Conservation (phyloP, 2,329 filamentous ascomycete genomes). For the Pseudocercospora eumusae region DNA sequence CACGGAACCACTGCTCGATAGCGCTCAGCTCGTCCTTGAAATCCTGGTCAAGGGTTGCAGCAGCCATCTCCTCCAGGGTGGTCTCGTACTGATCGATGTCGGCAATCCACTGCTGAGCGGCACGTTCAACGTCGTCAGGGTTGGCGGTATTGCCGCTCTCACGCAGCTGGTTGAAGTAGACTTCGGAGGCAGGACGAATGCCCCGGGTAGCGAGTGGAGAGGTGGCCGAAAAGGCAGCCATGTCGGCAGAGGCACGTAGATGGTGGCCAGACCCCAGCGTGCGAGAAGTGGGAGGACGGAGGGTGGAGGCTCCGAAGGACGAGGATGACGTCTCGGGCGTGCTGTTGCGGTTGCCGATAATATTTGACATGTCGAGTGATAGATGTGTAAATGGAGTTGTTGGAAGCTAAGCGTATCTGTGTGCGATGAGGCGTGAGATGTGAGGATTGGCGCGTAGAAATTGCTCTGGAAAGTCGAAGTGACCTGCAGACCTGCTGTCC, state of each 20-base stretch:
- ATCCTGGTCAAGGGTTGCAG: slow-evolving; percentile 96
- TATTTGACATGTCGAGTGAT: slow-evolving; percentile 49
- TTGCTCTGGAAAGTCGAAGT: slow-evolving; percentile 40
- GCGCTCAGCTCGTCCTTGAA: slow-evolving; percentile 99
- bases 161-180: slow-evolving; percentile 77
- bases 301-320: slow-evolving; percentile 72
- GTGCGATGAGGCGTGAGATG: slow-evolving; percentile 15
- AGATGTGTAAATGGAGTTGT: not conserved
- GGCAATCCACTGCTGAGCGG: slow-evolving; percentile 96
- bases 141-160: slow-evolving; percentile 67
- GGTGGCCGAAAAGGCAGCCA: slow-evolving; percentile 72
- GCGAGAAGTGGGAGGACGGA: slow-evolving; percentile 60
- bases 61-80: slow-evolving; percentile 98
- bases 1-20: slow-evolving; percentile 99
- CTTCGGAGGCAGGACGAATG: slow-evolving; percentile 92
- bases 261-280: slow-evolving; percentile 74
- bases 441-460: slow-evolving; percentile 9
- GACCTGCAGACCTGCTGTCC: slow-evolving; percentile 85
- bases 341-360: slow-evolving; percentile 81
- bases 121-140: slow-evolving; percentile 85
- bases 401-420: slow-evolving; percentile 13
- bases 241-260: slow-evolving; percentile 92
- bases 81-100: slow-evolving; percentile 99
- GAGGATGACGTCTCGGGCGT: slow-evolving; percentile 87
- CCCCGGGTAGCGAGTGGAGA: slow-evolving; percentile 70